These are phyloP conservation scores for Amniculicola lignicola DNA, from an alignment of 495 filamentous ascomycete genomes.

Conservation along the genomic window DNA sequence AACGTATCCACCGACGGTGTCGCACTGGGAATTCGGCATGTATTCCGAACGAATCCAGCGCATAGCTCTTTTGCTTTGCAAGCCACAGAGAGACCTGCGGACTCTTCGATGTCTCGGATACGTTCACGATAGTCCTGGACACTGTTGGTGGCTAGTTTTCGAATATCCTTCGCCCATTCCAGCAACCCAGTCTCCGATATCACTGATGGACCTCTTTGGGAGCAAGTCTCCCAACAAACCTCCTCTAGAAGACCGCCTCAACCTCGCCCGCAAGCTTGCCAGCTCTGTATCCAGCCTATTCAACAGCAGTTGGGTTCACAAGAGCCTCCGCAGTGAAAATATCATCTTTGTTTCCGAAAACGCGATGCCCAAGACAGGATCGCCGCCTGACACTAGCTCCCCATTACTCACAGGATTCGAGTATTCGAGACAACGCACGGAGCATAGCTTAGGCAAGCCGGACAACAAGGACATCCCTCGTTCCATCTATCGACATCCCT, in stretches of 20 bases:
- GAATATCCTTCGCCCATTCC: background rate
- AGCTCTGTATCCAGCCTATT: background rate
- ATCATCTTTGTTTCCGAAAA: background rate
- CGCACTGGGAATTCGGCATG: background rate
- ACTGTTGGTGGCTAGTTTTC: background rate
- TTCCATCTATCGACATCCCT: conserved; percentile 10
- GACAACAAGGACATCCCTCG: background rate
- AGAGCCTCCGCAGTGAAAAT: conserved; percentile 1
- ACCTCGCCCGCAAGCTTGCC: background rate
- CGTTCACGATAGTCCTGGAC: background rate
- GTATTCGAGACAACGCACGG: background rate
- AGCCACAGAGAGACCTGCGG: background rate
- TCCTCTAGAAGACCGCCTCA: background rate
- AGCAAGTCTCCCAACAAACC: background rate
- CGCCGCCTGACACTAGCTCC: background rate
- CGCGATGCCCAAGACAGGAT: background rate
- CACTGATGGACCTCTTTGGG: background rate
- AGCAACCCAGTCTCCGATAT: background rate
- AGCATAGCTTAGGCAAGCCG: background rate
- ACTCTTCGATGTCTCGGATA: background rate
- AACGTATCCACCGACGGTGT: background rate
- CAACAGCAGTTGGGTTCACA: background rate
- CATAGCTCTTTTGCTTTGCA: background rate
- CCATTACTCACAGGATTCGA: background rate
- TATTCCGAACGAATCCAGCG: background rate